Evolutionary conservation across 176 grass and related monocot species (phyloP).

Genomic region (Oryza longistaminata): DNA sequence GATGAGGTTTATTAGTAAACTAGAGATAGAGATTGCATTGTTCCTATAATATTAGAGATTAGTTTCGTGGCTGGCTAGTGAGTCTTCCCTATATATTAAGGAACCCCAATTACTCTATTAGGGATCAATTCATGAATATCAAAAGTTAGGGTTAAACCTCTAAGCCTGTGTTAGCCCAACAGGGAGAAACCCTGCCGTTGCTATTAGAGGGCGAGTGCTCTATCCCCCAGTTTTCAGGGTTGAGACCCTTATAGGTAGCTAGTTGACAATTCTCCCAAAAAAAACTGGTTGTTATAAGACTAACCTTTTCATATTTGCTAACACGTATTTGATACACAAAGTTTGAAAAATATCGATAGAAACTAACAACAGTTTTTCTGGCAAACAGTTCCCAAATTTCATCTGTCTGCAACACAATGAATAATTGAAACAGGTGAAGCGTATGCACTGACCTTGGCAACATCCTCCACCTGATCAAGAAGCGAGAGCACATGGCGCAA

Average conservation of each 20-base stretch:
- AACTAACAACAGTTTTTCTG: slow-evolving; percentile 6
- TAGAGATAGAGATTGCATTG: too few relatives aligned
- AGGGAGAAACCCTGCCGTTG: too few relatives aligned
- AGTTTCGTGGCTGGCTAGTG: too few relatives aligned
- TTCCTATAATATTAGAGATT: too few relatives aligned
- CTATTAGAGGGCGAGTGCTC: too few relatives aligned
- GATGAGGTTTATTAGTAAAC: too few relatives aligned
- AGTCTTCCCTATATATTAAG: too few relatives aligned
- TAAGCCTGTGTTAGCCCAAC: too few relatives aligned
- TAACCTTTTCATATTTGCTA: background rate
- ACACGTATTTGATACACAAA: background rate
- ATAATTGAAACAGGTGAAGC: background rate
- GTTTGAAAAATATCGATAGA: background rate
- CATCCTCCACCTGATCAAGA: slow-evolving; percentile 87
- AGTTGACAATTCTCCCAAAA: background rate
- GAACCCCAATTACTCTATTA: too few relatives aligned
- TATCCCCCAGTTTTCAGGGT: background rate
- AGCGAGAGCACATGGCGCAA: slow-evolving; percentile 77
- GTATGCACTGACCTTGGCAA: slow-evolving; percentile 69
- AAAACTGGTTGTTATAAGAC: background rate
- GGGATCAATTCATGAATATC: too few relatives aligned
- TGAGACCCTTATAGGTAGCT: background rate
- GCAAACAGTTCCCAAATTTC: background rate
- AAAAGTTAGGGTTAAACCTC: too few relatives aligned
- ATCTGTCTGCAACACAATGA: background rate